Evolutionary conservation across 2,329 filamentous ascomycete species (phyloP), one percentile per base, ranked within the genome.

Genomic region (Helicocarpus griseus): DNA sequence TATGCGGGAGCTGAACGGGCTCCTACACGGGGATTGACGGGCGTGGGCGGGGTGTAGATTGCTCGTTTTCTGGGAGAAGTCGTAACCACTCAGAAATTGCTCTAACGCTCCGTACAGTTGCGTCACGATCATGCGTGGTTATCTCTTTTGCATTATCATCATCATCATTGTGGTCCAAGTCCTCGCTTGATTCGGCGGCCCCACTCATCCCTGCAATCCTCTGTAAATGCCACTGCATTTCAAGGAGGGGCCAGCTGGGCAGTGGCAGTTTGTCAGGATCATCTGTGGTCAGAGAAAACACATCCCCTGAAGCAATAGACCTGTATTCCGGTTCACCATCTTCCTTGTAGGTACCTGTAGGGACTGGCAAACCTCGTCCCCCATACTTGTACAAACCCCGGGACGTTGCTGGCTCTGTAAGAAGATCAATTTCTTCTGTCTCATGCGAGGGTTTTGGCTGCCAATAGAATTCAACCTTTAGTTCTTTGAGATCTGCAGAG

Each of bases 221-320:
- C 3, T 43, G 21, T 5, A 50, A 8, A 45, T 35, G n/a, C 48
- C 48, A 50, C 19, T 38, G 31, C 48, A 50, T 50, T 11, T 50
- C 48, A 17, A 50, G 48, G 3, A 50, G 17, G 6, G 11, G 5
- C 17, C 24, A 50, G 31, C 48, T 43, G 4, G 38, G 48, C 21
- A 44, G 48, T 2, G 38, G 48, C 8, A 29, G 48, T 7, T 33
- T 49, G 3, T 4, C 3, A 28, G 47, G 47, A 31, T 49, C 47
- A 13, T 24, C 2, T 3, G 47, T 49, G 2, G 5, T 38, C 4
- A 49, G 6, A 3, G 24, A 13, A 22, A 49, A 49, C 5, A 24
- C 17, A 49, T 40, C n/a, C 4, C 47, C 35, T 22, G 22, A 48
- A 6, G 6, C 17, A 35, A 35, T 9, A 11, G 33, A 11, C 33